A percentile compares a stretch with the other conserved stretches of the same genome.
phyloP scores from a whole-genome alignment of 306 rosid species.

The Medicago ruthenica region DNA sequence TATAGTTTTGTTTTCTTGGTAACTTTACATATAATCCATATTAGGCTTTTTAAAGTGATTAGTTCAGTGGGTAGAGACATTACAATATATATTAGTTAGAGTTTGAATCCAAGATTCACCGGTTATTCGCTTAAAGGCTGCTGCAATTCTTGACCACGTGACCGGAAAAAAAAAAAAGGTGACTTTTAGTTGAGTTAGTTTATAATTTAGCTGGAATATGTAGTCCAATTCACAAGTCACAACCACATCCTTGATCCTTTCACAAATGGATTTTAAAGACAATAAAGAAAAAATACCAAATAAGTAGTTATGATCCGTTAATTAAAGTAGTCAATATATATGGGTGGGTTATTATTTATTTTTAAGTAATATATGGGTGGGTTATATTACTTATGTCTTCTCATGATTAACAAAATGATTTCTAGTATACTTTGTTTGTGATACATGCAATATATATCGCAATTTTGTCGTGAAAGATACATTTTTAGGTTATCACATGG shows the following conservation, averaged over 20 bases:
- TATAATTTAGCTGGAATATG: conserved; percentile 1
- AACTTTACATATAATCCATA: conserved; percentile 25
- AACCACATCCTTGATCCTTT: too few relatives aligned
- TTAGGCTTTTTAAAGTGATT: conserved; percentile 3
- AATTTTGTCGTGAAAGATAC: not conserved
- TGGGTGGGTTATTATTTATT: too few relatives aligned
- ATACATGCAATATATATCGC: not conserved
- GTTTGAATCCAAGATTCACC: too few relatives aligned
- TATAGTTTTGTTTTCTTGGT: not conserved
- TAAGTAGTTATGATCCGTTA: not conserved
- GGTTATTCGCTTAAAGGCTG: too few relatives aligned
- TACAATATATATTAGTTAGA: too few relatives aligned
- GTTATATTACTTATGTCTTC: not conserved
- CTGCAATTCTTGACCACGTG: too few relatives aligned
- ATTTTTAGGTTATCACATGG: not conserved
- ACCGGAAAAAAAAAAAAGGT: not conserved
- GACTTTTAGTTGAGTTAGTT: conserved; percentile 7
- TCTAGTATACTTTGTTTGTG: not conserved
- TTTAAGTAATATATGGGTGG: not conserved
- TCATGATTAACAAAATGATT: not conserved
- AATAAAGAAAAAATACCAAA: not conserved
- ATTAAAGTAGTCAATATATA: not conserved
- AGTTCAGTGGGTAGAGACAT: too few relatives aligned
- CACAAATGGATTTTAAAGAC: too few relatives aligned
- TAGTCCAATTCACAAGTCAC: not conserved